These are phyloP conservation scores for Nakazawaea ishiwadae DNA, from an alignment of 805 yeast species.

Conservation along the genomic window DNA sequence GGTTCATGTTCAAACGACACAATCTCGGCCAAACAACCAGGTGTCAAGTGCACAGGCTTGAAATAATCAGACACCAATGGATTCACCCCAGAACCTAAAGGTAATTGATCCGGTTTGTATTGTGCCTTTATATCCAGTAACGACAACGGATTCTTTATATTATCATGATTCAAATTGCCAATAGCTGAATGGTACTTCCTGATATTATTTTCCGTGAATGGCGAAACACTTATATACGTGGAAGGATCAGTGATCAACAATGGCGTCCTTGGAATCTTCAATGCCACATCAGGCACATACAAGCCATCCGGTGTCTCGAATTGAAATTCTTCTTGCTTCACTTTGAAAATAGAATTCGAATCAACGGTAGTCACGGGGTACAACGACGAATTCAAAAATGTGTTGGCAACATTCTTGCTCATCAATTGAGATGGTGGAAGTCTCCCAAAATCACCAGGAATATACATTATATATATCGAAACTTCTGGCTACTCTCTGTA, in stretches of 20 bases:
- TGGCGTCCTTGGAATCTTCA: slow-evolving; percentile 32
- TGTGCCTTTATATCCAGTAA: slow-evolving; percentile 27
- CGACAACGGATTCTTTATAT: slow-evolving; percentile 33
- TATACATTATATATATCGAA: slow-evolving; percentile 4
- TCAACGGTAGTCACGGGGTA: slow-evolving; percentile 21
- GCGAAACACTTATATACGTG: slow-evolving; percentile 49
- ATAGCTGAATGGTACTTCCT: slow-evolving; percentile 30
- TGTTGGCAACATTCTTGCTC: slow-evolving; percentile 8
- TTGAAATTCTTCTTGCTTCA: slow-evolving; percentile 25
- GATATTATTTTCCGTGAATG: slow-evolving; percentile 40
- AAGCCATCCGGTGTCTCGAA: slow-evolving; percentile 28
- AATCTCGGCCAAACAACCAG: slow-evolving; percentile 37
- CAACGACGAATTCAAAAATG: slow-evolving; percentile 9
- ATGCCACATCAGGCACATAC: slow-evolving; percentile 25
- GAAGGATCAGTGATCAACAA: slow-evolving; percentile 36
- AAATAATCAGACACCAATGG: slow-evolving; percentile 51
- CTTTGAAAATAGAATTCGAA: slow-evolving; percentile 25
- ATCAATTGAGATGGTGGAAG: slow-evolving; percentile 6
- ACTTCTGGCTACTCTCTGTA: too few species aligned
- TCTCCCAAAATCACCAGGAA: slow-evolving; percentile 13
- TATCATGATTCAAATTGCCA: slow-evolving; percentile 32
- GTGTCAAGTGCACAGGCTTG: slow-evolving; percentile 45
- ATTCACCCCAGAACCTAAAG: slow-evolving; percentile 49
- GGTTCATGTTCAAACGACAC: slow-evolving; percentile 10
- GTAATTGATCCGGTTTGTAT: slow-evolving; percentile 28